Evolutionary conservation across 129 eudicot genomes (phyloP), one percentile per base, ranked within the genome.

Genomic region (Solidago caesia): DNA sequence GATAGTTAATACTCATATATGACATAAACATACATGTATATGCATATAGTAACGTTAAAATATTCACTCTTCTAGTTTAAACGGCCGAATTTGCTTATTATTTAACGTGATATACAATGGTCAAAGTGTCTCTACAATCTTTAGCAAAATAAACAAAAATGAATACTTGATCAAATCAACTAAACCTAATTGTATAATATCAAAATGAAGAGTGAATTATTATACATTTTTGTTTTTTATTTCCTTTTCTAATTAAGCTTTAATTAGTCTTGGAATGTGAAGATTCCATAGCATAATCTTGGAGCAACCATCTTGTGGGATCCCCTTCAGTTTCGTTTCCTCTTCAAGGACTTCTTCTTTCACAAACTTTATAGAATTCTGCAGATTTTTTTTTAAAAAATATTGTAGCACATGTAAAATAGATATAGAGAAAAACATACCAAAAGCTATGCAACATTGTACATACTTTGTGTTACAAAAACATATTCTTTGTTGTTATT

Each of bases 281-380:
- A 94, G 87, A 79, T 83, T 81, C 98, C 98, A 94, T 4, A 94
- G 77, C 83, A 90, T 78, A 42, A 88, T 72, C 76, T 85, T 94
- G 63, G 96, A 88, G 89, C 98, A 94, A 71, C 83, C 92, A 44
- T 83, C 73, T 41, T 79, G 44, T 68, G 97, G 96, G 67, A 95
- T 70, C 21, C 97, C 98, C 80, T 86, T 88, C 77, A 92, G 15
- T 43, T 81, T 84, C 16, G 92, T 89, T 57, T 94, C 97, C 79
- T 90, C 98, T 82, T 88, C 94, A 68, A 89, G 86, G 68, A 87
- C 94, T 67, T 92, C 97, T 47, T 91, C 84, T 70, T 86, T 85
- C 67, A 94, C 97, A 81, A 86, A 94, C 71, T 87, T 87, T 27
- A 95, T 82, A 10, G 96, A 84, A 83, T 88, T 82, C 97, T 88